Conservation (phyloP, 2,329 filamentous ascomycete species). For the Metarhizium humberi region DNA sequence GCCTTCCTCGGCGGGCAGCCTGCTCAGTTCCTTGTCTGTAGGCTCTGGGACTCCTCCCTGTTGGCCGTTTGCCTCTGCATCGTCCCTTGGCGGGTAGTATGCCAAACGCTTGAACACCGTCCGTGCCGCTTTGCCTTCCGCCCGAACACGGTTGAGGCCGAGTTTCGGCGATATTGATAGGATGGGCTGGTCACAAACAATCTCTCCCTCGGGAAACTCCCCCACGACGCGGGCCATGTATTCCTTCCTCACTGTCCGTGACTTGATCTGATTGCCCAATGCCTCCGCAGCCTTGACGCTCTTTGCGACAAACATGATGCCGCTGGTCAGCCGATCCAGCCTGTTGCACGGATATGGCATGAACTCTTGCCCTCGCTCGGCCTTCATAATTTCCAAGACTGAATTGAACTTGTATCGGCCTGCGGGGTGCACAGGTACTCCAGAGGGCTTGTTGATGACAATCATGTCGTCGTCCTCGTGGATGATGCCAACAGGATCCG, state of each 20-base stretch:
- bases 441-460: conserved; percentile 93
- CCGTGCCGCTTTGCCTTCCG: conserved; percentile 79
- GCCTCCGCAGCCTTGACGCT: conserved; percentile 68
- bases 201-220: conserved; percentile 81
- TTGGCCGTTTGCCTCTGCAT: conserved; percentile 12
- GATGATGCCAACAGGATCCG: conserved; percentile 68
- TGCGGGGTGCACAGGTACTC: conserved; percentile 89
- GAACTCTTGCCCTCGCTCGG: conserved; percentile 52
- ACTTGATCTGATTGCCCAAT: conserved; percentile 66
- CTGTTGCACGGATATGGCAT: conserved; percentile 70
- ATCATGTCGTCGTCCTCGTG: conserved; percentile 91
- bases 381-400: conserved; percentile 84
- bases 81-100: conserved; percentile 62
- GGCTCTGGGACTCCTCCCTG: neutral
- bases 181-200: conserved; percentile 89
- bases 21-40: conserved; percentile 13
- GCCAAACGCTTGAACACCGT: conserved; percentile 88
- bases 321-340: conserved; percentile 88
- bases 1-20: conserved; percentile 11
- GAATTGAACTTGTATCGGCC: conserved; percentile 95
- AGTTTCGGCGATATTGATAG: conserved; percentile 91
- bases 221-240: conserved; percentile 89
- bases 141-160: conserved; percentile 86
- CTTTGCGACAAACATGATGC: conserved; percentile 97
- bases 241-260: conserved; percentile 83